Evolutionary conservation across 140 eudicot genomes (phyloP).

Genomic region (Oenanthe javanica): DNA sequence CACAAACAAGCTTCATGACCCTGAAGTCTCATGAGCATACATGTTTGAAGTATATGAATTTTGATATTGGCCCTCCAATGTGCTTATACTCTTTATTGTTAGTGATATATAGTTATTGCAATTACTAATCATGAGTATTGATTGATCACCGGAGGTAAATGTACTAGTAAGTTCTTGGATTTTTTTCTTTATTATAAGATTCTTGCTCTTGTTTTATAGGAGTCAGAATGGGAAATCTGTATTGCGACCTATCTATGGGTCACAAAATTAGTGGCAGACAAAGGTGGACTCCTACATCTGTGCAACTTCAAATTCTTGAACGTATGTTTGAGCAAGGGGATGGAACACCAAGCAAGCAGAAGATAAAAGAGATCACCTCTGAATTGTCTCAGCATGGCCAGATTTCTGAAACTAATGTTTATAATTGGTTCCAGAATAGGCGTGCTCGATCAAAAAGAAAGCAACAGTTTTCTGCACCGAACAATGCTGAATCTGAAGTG

Average conservation of each 20-base stretch:
- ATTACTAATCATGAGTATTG: neutral
- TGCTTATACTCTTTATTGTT: neutral
- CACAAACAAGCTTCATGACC: neutral
- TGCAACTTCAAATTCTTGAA: slow-evolving; percentile 91
- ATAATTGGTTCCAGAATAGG: slow-evolving; percentile 92
- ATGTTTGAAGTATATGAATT: neutral
- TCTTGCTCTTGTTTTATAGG: slow-evolving; percentile 38
- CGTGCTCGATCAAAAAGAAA: slow-evolving; percentile 86
- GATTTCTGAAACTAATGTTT: slow-evolving; percentile 89
- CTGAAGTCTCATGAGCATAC: neutral
- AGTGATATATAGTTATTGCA: neutral
- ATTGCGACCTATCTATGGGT: slow-evolving; percentile 68
- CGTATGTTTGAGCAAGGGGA: slow-evolving; percentile 85
- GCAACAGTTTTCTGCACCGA: slow-evolving; percentile 61
- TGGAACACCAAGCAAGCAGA: slow-evolving; percentile 95
- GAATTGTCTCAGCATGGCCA: slow-evolving; percentile 91
- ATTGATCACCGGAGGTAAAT: neutral
- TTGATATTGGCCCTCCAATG: neutral
- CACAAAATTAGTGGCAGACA: slow-evolving; percentile 84
- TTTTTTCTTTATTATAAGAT: neutral
- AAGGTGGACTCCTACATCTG: slow-evolving; percentile 93
- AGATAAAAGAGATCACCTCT: slow-evolving; percentile 79
- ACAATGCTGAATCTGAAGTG: slow-evolving; percentile 79
- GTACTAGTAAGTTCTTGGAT: neutral
- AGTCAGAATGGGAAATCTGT: slow-evolving; percentile 74